Percentiles rank a stretch among this genome's conserved stretches.
Conservation (phyloP, 768 basidiomycete species). For the Lactifluus piperatus region DNA sequence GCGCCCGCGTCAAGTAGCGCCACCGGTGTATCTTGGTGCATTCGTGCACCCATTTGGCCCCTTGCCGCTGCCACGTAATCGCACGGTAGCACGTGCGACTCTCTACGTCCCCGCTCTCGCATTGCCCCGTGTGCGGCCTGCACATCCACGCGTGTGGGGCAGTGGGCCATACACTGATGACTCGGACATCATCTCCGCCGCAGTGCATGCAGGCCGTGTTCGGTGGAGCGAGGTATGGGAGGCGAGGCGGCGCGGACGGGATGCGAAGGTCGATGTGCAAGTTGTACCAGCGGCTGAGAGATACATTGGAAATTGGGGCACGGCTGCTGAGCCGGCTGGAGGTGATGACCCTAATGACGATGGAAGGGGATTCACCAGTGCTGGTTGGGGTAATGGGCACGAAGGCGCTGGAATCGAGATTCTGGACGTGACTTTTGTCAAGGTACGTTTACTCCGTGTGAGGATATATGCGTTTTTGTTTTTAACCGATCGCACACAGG, state of each 20-base stretch:
- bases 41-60: conserved; percentile 50
- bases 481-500: too few species aligned
- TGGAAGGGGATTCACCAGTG: too few species aligned
- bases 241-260: conserved; percentile 32
- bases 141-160: conserved; percentile 59
- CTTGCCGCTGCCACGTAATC: conserved; percentile 38
- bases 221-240: conserved; percentile 35
- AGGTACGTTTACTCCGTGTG: too few species aligned
- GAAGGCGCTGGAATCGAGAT: too few species aligned
- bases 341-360: too few species aligned
- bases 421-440: too few species aligned
- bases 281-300: conserved; percentile 36
- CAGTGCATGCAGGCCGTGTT: conserved; percentile 52
- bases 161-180: conserved; percentile 66
- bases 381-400: too few species aligned
- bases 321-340: not conserved
- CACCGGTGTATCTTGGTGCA: conserved; percentile 38
- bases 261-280: conserved; percentile 35
- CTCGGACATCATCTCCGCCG: conserved; percentile 61
- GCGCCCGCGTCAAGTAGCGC: conserved; percentile 16
- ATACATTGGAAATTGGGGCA: conserved; percentile 37
- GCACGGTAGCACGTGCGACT: conserved; percentile 30
- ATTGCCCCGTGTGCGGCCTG: conserved; percentile 47
- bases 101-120: conserved; percentile 52
- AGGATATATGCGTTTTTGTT: too few species aligned